phyloP scores from a whole-genome alignment of 495 filamentous ascomycete genomes.

The Talaromyces stipitatus region DNA sequence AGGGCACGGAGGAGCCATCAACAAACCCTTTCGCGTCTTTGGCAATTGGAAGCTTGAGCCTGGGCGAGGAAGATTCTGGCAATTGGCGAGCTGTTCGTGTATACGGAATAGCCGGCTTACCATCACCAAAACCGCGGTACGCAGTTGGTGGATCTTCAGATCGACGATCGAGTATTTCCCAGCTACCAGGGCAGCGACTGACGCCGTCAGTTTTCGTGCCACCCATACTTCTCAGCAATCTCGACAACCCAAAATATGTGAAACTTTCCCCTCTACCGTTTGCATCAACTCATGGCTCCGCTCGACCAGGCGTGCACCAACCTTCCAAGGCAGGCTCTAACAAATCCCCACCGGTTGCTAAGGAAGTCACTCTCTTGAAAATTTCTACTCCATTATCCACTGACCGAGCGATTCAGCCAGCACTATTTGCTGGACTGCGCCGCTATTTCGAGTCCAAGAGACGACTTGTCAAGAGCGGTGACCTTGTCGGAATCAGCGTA shows the following conservation, averaged over 20 bases:
- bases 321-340: slow-evolving; percentile 41
- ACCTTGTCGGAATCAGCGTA: slow-evolving; percentile 78
- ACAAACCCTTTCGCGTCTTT: slow-evolving; percentile 46
- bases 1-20: slow-evolving; percentile 60
- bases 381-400: slow-evolving; percentile 82
- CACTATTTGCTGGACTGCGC: slow-evolving; percentile 76
- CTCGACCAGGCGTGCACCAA: slow-evolving; percentile 29
- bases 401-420: slow-evolving; percentile 74
- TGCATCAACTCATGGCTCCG: slow-evolving; percentile 19
- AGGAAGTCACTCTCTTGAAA: slow-evolving; percentile 85
- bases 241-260: slow-evolving; percentile 68
- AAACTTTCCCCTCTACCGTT: slow-evolving; percentile 57
- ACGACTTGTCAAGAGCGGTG: slow-evolving; percentile 73
- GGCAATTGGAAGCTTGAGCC: slow-evolving; percentile 38
- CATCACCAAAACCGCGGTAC: slow-evolving; percentile 42
- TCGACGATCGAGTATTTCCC: slow-evolving; percentile 46
- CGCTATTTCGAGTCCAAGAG: slow-evolving; percentile 73
- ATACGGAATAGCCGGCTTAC: slow-evolving; percentile 73
- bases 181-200: slow-evolving; percentile 26
- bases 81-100: slow-evolving; percentile 76
- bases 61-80: slow-evolving; percentile 35
- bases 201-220: slow-evolving; percentile 68
- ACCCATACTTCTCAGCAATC: slow-evolving; percentile 77
- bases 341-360: slow-evolving; percentile 73
- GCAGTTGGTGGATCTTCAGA: slow-evolving; percentile 38